phyloP scores from a whole-genome alignment of 73 alveolate species.

The Effrenium voratum region DNA sequence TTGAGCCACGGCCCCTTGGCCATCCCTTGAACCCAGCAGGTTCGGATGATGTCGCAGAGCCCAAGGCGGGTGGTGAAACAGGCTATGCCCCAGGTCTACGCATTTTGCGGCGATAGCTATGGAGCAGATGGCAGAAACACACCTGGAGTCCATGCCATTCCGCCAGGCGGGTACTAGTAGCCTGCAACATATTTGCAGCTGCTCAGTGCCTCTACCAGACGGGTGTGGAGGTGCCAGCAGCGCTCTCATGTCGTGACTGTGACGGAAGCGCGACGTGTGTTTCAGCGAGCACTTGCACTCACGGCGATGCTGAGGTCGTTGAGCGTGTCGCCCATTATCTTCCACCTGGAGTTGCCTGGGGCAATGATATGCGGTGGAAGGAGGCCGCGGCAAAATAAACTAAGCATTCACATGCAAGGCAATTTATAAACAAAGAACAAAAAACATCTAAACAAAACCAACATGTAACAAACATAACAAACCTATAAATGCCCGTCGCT shows the following conservation, averaged over 20 bases:
- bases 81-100: neutral
- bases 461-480: too few relatives aligned
- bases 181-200: conserved; percentile 75
- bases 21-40: neutral
- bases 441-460: too few relatives aligned
- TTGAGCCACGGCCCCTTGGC: too few relatives aligned
- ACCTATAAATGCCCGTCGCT: too few relatives aligned
- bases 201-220: conserved; percentile 83
- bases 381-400: too few relatives aligned
- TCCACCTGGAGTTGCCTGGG: conserved; percentile 50
- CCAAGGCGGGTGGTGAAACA: conserved; percentile 25
- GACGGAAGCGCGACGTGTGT: neutral
- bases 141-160: too few relatives aligned
- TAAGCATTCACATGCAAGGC: too few relatives aligned
- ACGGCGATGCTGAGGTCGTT: conserved; percentile 12
- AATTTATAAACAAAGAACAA: too few relatives aligned
- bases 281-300: neutral
- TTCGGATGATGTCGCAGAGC: conserved; percentile 64
- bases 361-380: conserved; percentile 45
- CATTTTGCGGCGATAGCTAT: neutral
- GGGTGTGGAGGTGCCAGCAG: conserved; percentile 20
- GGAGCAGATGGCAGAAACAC: neutral
- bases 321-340: conserved; percentile 87
- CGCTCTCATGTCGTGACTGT: neutral
- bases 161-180: conserved; percentile 40